Evolutionary conservation across 129 eudicot genomes (phyloP).

Genomic region (Heracleum sosnowskyi): DNA sequence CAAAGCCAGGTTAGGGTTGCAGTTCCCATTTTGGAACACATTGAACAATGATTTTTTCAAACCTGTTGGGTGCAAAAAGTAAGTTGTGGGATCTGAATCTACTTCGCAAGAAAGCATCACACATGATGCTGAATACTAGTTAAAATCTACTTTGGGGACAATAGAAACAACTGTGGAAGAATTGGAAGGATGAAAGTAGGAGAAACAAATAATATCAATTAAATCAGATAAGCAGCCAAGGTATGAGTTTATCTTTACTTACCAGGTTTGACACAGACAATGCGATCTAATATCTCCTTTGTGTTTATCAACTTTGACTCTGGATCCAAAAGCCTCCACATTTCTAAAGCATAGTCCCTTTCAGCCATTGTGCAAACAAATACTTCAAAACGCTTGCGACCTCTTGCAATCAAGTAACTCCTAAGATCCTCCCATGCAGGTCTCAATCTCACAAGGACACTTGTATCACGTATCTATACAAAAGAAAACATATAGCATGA

Average conservation of each 20-base stretch:
- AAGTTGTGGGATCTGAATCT: background rate
- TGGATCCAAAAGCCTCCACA: constrained; percentile 99
- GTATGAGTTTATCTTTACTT: constrained; percentile 14
- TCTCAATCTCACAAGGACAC: constrained; percentile 96
- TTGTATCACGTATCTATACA: constrained; percentile 92
- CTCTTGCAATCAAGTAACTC: constrained; percentile 94
- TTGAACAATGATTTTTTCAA: constrained; percentile 75
- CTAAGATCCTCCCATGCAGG: constrained; percentile 99
- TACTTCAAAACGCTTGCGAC: constrained; percentile 97
- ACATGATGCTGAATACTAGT: background rate
- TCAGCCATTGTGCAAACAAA: constrained; percentile 99
- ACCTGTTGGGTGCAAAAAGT: constrained; percentile 32
- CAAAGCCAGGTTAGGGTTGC: constrained; percentile 95
- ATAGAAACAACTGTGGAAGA: background rate
- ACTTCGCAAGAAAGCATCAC: background rate
- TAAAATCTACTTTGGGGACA: background rate
- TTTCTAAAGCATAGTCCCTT: constrained; percentile 98
- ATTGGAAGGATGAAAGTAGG: background rate
- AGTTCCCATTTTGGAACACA: constrained; percentile 84
- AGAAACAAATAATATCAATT: background rate
- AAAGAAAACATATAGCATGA: background rate
- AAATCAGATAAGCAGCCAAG: background rate
- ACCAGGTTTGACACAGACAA: constrained; percentile 97
- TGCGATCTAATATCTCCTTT: constrained; percentile 62
- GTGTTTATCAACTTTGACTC: constrained; percentile 75